phyloP scores from a whole-genome alignment of 2,329 filamentous ascomycete genomes.

The Gyromitra esculenta region DNA sequence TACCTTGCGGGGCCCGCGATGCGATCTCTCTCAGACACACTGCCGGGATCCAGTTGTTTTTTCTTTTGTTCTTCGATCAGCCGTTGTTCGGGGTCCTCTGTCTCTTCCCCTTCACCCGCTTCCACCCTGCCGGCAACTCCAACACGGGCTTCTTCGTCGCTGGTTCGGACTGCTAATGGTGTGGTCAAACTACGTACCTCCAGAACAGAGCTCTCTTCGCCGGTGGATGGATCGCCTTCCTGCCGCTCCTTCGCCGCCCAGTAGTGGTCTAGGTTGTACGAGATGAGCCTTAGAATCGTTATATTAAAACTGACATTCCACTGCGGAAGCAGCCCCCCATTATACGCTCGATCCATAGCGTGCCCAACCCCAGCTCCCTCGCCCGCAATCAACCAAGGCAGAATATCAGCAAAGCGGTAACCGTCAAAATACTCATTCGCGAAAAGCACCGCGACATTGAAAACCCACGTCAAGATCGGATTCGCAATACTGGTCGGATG shows the following conservation, averaged over 20 bases:
- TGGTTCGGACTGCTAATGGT: conserved; percentile 16
- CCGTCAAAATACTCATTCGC: conserved; percentile 85
- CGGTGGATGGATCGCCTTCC: conserved; percentile 24
- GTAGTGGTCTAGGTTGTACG: conserved; percentile 96
- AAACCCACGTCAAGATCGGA: conserved; percentile 83
- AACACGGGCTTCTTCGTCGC: conserved; percentile 36
- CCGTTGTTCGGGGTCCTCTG: conserved; percentile 52
- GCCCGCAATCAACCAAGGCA: conserved; percentile 62
- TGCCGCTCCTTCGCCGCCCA: conserved; percentile 70
- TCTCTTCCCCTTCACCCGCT: conserved; percentile 3
- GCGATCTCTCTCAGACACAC: conserved; percentile 88
- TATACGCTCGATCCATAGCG: conserved; percentile 73
- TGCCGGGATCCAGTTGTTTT: conserved; percentile 90
- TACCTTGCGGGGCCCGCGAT: conserved; percentile 77
- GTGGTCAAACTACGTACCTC: conserved; percentile 71
- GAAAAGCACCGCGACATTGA: conserved; percentile 86
- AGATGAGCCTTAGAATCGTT: conserved; percentile 88
- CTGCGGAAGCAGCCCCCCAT: conserved; percentile 82
- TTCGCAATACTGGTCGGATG: conserved; percentile 65
- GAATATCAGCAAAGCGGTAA: conserved; percentile 75
- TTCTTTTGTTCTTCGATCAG: conserved; percentile 82
- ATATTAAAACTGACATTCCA: conserved; percentile 99
- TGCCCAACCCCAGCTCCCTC: conserved; percentile 63
- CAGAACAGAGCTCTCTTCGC: conserved; percentile 70
- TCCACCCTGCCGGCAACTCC: conserved; percentile 6